A percentile compares a stretch with the other conserved stretches of the same genome.
Evolutionary conservation across 2,329 filamentous ascomycete genomes (phyloP).

Genomic region (Hypoxylon sp.): DNA sequence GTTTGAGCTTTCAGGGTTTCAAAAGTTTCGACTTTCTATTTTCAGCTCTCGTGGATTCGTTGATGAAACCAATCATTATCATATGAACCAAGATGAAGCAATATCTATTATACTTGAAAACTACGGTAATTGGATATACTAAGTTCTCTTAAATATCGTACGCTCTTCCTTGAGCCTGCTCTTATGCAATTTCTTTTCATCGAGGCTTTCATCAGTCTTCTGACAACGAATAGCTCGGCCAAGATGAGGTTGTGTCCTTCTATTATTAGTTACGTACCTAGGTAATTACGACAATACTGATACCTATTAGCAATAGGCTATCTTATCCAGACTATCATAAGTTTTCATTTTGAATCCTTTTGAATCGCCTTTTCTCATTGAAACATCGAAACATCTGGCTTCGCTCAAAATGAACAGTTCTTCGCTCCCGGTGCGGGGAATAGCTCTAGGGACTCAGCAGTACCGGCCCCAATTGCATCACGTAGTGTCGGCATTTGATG

Average conservation of each 20-base stretch:
- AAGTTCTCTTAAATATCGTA: too few relatives aligned
- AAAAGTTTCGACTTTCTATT: constrained; percentile 3
- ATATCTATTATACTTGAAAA: too few relatives aligned
- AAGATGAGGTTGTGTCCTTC: too few relatives aligned
- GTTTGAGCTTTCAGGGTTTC: neutral
- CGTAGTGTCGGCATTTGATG: constrained; percentile 40
- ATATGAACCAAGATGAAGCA: neutral
- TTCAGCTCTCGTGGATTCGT: neutral
- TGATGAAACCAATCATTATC: neutral
- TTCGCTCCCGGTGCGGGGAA: constrained; percentile 41
- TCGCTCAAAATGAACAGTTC: constrained; percentile 12
- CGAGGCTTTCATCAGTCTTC: too few relatives aligned
- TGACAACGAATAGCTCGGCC: too few relatives aligned
- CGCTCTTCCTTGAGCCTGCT: too few relatives aligned
- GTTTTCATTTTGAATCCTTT: neutral
- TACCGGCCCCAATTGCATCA: constrained; percentile 35
- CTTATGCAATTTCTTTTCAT: too few relatives aligned
- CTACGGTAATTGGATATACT: too few relatives aligned
- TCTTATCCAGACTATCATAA: neutral
- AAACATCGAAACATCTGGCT: neutral
- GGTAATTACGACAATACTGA: too few relatives aligned
- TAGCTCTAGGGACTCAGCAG: constrained; percentile 20
- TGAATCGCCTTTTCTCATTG: neutral
- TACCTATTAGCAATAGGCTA: too few relatives aligned
- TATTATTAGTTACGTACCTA: too few relatives aligned